phyloP scores from a whole-genome alignment of 495 filamentous ascomycete species.

The Neurospora sp. region DNA sequence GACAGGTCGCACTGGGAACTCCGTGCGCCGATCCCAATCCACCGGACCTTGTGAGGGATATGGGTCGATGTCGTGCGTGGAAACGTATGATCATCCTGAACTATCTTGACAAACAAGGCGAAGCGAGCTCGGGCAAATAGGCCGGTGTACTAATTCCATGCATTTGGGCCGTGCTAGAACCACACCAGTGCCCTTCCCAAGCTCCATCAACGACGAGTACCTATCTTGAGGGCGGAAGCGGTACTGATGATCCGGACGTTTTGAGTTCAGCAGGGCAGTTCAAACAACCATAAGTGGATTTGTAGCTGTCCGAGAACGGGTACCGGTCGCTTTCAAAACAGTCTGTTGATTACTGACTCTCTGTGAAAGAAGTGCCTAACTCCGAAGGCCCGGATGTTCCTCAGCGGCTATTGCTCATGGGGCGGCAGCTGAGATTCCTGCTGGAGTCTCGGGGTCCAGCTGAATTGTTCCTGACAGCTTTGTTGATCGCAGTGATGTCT shows the following conservation, averaged over 20 bases:
- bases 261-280: neutral
- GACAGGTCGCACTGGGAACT: neutral
- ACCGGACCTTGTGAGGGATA: neutral
- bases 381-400: neutral
- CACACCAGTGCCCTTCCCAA: neutral
- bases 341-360: neutral
- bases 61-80: neutral
- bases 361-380: neutral
- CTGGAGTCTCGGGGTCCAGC: neutral
- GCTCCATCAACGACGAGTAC: neutral
- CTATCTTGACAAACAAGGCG: neutral
- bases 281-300: neutral
- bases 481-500: neutral
- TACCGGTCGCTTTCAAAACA: neutral
- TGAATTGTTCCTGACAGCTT: neutral
- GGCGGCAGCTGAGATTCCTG: neutral
- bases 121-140: neutral
- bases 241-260: neutral
- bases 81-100: neutral
- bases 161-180: neutral
- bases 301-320: neutral
- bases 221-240: neutral
- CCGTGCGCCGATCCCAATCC: neutral
- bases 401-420: neutral
- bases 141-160: neutral